Percentiles rank a stretch among this genome's conserved stretches.
These are phyloP conservation scores for Triadica sebifera DNA, from an alignment of 345 rosid species.

Conservation along the genomic window DNA sequence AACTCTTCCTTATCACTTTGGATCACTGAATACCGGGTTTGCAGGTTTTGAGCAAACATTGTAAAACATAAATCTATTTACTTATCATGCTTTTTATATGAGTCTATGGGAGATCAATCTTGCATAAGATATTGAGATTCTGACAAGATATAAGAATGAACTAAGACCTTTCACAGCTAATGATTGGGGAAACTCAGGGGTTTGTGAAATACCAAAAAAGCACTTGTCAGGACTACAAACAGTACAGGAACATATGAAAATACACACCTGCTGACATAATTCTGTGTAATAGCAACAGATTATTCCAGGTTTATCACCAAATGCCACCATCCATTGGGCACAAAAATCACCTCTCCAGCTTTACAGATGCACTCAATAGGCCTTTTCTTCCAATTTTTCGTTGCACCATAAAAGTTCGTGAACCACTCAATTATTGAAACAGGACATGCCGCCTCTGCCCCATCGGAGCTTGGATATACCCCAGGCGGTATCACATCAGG, in stretches of 20 bases:
- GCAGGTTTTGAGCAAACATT: too few species aligned
- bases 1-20: not conserved
- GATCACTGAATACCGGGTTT: not conserved
- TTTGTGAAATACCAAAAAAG: slow-evolving; percentile 18
- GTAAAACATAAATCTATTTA: too few species aligned
- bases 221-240: not conserved
- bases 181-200: not conserved
- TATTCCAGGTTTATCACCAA: slow-evolving; percentile 91
- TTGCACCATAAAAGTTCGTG: slow-evolving; percentile 89
- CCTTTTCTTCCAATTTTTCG: slow-evolving; percentile 67
- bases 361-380: slow-evolving; percentile 90
- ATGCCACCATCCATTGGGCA: slow-evolving; percentile 99
- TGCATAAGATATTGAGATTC: not conserved
- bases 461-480: slow-evolving; percentile 93
- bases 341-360: slow-evolving; percentile 93
- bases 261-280: slow-evolving; percentile 82
- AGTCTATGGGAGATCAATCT: not conserved
- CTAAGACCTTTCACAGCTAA: not conserved
- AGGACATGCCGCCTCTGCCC: slow-evolving; percentile 96
- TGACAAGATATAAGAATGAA: not conserved
- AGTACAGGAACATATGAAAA: not conserved
- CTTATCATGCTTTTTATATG: not conserved
- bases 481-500: slow-evolving; percentile 95
- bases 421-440: slow-evolving; percentile 97
- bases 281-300: slow-evolving; percentile 91